Percentiles rank a stretch among this genome's conserved stretches.
Conservation (phyloP, 2,329 filamentous ascomycete genomes). For the Fusarium albosuccineum region DNA sequence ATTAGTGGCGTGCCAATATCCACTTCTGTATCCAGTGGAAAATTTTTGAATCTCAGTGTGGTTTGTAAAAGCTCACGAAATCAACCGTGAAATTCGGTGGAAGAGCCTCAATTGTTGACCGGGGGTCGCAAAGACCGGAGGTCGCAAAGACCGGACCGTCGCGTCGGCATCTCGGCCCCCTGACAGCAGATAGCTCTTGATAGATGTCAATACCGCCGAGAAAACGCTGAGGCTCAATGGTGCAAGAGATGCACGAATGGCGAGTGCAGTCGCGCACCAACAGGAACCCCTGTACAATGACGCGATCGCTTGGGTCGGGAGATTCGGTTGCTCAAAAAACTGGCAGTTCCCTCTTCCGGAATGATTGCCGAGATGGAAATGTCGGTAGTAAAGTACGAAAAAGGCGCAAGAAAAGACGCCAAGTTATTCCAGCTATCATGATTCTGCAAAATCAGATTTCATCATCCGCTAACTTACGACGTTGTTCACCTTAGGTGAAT, state of each 20-base stretch:
- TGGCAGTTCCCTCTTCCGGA: not conserved
- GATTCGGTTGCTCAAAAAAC: not conserved
- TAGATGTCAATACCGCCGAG: not conserved
- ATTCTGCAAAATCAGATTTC: not conserved
- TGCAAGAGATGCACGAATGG: conserved; percentile 11
- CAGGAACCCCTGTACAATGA: conserved; percentile 1
- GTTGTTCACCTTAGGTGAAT: too few relatives aligned
- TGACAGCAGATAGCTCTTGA: not conserved
- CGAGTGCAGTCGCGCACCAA: conserved; percentile 9
- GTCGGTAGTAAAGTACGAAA: conserved; percentile 3
- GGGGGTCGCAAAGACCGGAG: not conserved
- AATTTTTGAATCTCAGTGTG: too few relatives aligned
- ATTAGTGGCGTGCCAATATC: too few relatives aligned
- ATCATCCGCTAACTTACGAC: not conserved
- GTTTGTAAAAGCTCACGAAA: too few relatives aligned
- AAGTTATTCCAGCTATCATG: conserved; percentile 13
- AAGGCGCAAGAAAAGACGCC: not conserved
- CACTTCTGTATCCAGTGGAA: too few relatives aligned
- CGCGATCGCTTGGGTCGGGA: conserved; percentile 3
- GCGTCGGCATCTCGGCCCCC: conserved; percentile 1
- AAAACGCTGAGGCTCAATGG: not conserved
- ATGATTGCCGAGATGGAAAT: not conserved
- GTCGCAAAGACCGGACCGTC: not conserved
- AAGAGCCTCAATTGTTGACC: too few relatives aligned
- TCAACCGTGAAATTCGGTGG: too few relatives aligned